phyloP scores from a whole-genome alignment of 106 monocot species.

The Chionographis japonica region DNA sequence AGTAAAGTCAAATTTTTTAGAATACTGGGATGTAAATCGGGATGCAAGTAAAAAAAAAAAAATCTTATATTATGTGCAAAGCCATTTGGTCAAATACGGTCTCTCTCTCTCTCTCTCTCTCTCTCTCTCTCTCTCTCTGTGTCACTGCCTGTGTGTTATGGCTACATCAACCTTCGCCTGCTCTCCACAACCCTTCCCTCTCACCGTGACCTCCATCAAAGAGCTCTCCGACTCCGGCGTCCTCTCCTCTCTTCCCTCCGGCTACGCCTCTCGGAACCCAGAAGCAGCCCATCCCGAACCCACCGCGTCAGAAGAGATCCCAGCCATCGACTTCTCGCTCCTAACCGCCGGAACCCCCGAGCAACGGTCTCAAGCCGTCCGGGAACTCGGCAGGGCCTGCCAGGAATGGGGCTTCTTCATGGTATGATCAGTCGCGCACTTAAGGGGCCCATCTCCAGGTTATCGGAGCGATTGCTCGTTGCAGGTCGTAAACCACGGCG shows the following conservation, averaged over 20 bases:
- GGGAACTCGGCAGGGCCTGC: constrained; percentile 40
- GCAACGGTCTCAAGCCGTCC: constrained; percentile 25
- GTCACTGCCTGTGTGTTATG: too few species aligned
- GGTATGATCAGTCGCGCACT: constrained; percentile 17
- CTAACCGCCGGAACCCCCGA: constrained; percentile 26
- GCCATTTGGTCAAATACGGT: too few species aligned
- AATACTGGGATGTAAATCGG: too few species aligned
- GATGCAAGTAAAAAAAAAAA: too few species aligned
- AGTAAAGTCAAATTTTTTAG: too few species aligned
- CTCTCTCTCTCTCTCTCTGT: too few species aligned
- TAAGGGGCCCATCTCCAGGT: too few species aligned
- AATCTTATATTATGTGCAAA: too few species aligned
- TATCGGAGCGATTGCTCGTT: neutral
- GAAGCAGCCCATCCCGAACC: neutral
- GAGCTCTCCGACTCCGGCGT: constrained; percentile 3
- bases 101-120: too few species aligned
- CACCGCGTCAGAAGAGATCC: constrained; percentile 25
- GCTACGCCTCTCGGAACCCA: constrained; percentile 1
- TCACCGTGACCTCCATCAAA: neutral
- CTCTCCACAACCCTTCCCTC: too few species aligned
- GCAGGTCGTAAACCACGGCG: constrained; percentile 46
- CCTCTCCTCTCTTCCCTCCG: constrained; percentile 9
- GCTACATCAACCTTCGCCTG: too few species aligned
- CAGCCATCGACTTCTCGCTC: constrained; percentile 51
- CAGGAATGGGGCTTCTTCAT: constrained; percentile 82